Evolutionary conservation across 441 rosid species (phyloP).

Genomic region (Populus hybrid): DNA sequence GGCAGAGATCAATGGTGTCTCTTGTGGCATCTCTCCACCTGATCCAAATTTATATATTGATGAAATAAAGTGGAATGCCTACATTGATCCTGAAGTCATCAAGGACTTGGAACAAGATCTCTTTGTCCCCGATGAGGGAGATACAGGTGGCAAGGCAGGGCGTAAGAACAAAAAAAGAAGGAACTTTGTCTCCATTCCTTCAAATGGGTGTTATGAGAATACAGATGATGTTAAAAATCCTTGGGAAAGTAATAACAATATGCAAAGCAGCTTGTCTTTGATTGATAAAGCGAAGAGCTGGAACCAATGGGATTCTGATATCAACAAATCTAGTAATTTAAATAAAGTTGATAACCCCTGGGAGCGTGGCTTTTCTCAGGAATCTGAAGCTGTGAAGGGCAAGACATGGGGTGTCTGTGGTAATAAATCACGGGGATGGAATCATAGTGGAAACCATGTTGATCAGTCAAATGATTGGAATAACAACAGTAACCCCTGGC

Average conservation of each 20-base stretch:
- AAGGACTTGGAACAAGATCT: slow-evolving; percentile 51
- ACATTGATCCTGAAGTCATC: slow-evolving; percentile 58
- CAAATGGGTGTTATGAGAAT: slow-evolving; percentile 29
- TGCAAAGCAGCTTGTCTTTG: slow-evolving; percentile 13
- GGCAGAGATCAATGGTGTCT: slow-evolving; percentile 50
- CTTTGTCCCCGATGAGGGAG: slow-evolving; percentile 52
- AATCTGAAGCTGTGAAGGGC: slow-evolving; percentile 23
- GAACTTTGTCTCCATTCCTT: slow-evolving; percentile 16
- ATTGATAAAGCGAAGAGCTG: slow-evolving; percentile 23
- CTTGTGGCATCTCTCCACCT: slow-evolving; percentile 46
- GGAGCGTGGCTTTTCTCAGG: slow-evolving; percentile 35
- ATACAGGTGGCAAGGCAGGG: slow-evolving; percentile 23
- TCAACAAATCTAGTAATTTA: background rate
- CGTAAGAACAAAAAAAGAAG: slow-evolving; percentile 19
- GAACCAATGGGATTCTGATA: slow-evolving; percentile 22
- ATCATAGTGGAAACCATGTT: slow-evolving; percentile 6
- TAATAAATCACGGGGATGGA: slow-evolving; percentile 31
- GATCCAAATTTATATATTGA: slow-evolving; percentile 60
- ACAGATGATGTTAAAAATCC: slow-evolving; percentile 31
- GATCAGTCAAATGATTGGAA: slow-evolving; percentile 19
- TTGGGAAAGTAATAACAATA: slow-evolving; percentile 31
- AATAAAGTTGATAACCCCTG: slow-evolving; percentile 35
- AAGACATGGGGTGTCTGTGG: slow-evolving; percentile 35
- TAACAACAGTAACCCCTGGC: slow-evolving; percentile 23
- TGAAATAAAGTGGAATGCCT: slow-evolving; percentile 62